Percentiles rank a stretch among this genome's conserved stretches.
Conservation (phyloP, 2,329 filamentous ascomycete genomes). For the Talaromyces marneffei region DNA sequence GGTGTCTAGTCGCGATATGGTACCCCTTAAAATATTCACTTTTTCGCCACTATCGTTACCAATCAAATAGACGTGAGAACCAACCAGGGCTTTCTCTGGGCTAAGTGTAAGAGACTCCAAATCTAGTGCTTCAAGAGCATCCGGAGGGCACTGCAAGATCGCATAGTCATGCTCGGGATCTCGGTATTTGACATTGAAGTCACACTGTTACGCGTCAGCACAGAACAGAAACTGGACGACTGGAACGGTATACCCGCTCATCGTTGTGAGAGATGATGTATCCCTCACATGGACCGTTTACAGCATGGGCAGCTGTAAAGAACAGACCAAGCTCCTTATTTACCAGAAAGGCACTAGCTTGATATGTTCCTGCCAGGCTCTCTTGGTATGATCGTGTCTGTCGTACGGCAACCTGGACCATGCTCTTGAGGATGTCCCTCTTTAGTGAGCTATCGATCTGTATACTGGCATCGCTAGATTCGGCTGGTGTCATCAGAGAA, state of each 20-base stretch:
- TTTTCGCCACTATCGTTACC: slow-evolving; percentile 13
- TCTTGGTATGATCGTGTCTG: slow-evolving; percentile 9
- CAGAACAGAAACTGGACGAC: background rate
- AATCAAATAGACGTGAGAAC: slow-evolving; percentile 10
- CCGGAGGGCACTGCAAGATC: slow-evolving; percentile 6
- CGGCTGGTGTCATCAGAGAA: slow-evolving; percentile 3
- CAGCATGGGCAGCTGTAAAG: slow-evolving; percentile 10
- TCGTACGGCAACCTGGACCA: slow-evolving; percentile 10
- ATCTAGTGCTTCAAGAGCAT: background rate
- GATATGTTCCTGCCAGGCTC: slow-evolving; percentile 6
- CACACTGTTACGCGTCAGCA: slow-evolving; percentile 3
- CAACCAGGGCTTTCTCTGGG: slow-evolving; percentile 5
- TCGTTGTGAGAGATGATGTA: slow-evolving; percentile 11
- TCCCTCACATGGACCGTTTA: slow-evolving; percentile 10
- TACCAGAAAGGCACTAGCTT: slow-evolving; percentile 10
- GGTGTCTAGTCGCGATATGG: slow-evolving; percentile 9
- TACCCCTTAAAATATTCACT: slow-evolving; percentile 7
- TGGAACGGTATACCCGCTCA: background rate
- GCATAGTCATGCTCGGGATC: slow-evolving; percentile 12
- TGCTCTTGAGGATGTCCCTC: slow-evolving; percentile 10
- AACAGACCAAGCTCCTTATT: slow-evolving; percentile 5
- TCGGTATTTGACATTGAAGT: slow-evolving; percentile 10
- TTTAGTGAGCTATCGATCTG: slow-evolving; percentile 9
- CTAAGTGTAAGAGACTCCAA: slow-evolving; percentile 6
- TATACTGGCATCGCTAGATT: slow-evolving; percentile 6